Conservation (phyloP, 129 eudicot species). For the Mikania micrantha region DNA sequence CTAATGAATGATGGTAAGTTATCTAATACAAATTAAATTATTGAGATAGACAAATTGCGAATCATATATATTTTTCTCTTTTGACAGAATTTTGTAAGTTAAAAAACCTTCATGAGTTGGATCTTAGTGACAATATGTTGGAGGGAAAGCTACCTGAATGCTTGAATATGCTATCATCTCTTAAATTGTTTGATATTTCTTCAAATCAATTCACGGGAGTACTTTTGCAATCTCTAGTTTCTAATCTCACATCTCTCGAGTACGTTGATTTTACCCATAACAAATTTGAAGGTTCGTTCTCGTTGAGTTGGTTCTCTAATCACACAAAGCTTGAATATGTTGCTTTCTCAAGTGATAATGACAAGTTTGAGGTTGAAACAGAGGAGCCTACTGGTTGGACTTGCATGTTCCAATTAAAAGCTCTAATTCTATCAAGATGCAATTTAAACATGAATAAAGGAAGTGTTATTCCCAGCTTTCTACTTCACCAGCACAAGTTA, state of each 20-base stretch:
- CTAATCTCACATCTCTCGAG: conserved; percentile 15
- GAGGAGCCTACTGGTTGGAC: conserved; percentile 7
- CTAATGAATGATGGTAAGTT: too few relatives aligned
- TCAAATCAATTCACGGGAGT: conserved; percentile 4
- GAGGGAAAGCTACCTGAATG: conserved; percentile 9
- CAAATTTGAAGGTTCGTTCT: too few relatives aligned
- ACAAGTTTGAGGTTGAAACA: conserved; percentile 9
- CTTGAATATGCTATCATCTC: conserved; percentile 22
- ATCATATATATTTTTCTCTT: too few relatives aligned
- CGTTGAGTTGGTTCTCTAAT: conserved; percentile 10
- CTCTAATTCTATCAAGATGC: conserved; percentile 13
- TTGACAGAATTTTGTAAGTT: conserved; percentile 20
- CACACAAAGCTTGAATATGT: conserved; percentile 23
- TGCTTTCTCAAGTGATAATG: not conserved
- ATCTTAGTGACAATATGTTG: conserved; percentile 13
- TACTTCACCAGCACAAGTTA: conserved; percentile 16
- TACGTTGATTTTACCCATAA: conserved; percentile 12
- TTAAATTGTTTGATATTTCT: conserved; percentile 16
- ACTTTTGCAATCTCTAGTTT: not conserved
- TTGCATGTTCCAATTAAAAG: conserved; percentile 25
- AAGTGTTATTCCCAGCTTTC: conserved; percentile 15
- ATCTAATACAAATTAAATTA: too few relatives aligned
- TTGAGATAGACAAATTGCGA: too few relatives aligned
- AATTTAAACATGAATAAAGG: not conserved
- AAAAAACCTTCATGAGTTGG: conserved; percentile 15